Evolutionary conservation across 352 stramenopile genomes (phyloP).

Genomic region (Peronospora belbahrii): DNA sequence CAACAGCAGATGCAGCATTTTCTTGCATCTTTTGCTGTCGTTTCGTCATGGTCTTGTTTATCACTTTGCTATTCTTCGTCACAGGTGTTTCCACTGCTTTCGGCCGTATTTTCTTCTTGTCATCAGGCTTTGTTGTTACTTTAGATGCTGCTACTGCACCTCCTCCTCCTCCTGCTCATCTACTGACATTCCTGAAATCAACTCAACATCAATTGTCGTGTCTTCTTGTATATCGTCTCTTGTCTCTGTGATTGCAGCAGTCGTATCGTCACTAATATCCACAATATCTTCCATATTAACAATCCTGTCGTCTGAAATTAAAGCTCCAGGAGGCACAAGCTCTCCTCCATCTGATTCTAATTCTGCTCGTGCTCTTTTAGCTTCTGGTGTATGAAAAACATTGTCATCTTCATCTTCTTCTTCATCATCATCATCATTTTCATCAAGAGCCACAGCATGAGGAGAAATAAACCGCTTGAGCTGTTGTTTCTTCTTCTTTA

Average conservation of each 20-base stretch:
- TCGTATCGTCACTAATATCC: conserved; percentile 8
- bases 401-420: conserved; percentile 19
- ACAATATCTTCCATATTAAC: conserved; percentile 14
- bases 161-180: no score
- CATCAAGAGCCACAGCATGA: conserved; percentile 22
- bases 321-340: conserved; percentile 17
- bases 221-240: not conserved
- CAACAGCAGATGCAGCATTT: conserved; percentile 10
- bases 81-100: conserved; percentile 7
- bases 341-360: conserved; percentile 14
- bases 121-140: conserved; percentile 2
- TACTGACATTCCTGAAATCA: conserved; percentile 6
- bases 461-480: conserved; percentile 25
- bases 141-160: not conserved
- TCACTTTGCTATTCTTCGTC: not conserved
- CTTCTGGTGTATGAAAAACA: conserved; percentile 24
- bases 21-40: conserved; percentile 23
- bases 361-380: conserved; percentile 21
- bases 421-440: conserved; percentile 20
- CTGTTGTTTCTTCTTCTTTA: conserved; percentile 11
- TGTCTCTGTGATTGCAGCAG: not conserved
- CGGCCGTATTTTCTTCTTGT: conserved; percentile 9
- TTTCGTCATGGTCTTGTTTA: conserved; percentile 18
- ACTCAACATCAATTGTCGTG: conserved; percentile 15
- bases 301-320: conserved; percentile 15